Base-by-base conservation (phyloP, 1,284 basidiomycete genomes). In the Kwoniella shivajii region DNA sequence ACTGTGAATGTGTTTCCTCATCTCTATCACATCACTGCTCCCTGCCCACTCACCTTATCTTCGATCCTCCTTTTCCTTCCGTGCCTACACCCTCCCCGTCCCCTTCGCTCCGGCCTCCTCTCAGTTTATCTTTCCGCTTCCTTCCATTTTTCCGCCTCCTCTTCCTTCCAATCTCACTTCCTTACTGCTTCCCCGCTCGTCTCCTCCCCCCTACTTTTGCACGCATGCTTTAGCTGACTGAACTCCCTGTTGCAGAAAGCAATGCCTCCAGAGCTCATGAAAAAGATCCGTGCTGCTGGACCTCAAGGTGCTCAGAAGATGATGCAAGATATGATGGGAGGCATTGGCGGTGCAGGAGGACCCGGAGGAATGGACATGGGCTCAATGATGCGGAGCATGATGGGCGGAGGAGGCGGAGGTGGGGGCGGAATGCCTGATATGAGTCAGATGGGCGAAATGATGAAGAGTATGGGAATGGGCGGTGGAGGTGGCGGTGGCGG, bases 311-410 rank as follows among this genome's bases (percentile, higher is more conserved):
- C 92, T 80, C 89, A 92, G 71, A 91, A 93, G 75, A 92, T 94
- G 88, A 90, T 95, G 89, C 89, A 89, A 74, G 88, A 91, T 26
- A 90, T 93, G 88, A 92, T 94, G 90, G 88, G 11, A 14, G 65
- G 65, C 18, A 39, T 65, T 53, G 63, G 58, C 39, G 73, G 67
- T 13, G 54, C 65, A 54, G 66, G 60, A 3, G 75, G 71, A 22
- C 59, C 67, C 31, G 62, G 61, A 14, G 59, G 59, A 1, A 89
- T 88, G 65, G 88, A 88, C 20, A 87, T 90, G 71, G 86, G 88
- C n/a, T 54, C 63, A 14, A 79, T 81, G 78, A 79, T 80, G 77
- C 64, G 65, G 49, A 60, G 57, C 31, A 73, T 74, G 68, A 74
- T 76, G 68, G 75, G 75, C 50, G 75, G 75, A 10, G 77, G 72